Base-by-base conservation (phyloP, 345 rosid genomes). In the Passiflora organensis region DNA sequence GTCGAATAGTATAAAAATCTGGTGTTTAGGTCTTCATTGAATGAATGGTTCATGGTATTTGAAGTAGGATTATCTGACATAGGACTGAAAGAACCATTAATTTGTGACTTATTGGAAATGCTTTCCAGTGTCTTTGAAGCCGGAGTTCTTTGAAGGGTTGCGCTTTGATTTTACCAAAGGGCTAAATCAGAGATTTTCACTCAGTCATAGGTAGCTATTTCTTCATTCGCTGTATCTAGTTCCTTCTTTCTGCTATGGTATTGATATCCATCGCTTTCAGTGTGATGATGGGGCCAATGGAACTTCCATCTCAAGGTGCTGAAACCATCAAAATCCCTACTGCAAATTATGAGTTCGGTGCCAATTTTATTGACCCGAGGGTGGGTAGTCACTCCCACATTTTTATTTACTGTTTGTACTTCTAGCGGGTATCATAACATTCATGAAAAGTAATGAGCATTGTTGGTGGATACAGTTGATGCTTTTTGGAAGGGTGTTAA, bases 161-260 rank as follows among this genome's bases (percentile, higher is more conserved):
- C 94, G 97, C 37, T 93, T 93, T 61, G 99, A 93, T 72, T 93
- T 93, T 69, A 77, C 83, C 70, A 93, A 89, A 66, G 81, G 89
- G 13, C 79, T 93, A 53, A 93, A 84, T 71, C 94, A 79, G 51
- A 86, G 80, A 55, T 93, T 93, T 73, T 84, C 85, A 19, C 87
- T 89, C 51, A 82, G 91, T 64, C 99, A 89, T 69, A 93, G 96
- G 99, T 89, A 64, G 6, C 2, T 47, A 52, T 24, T 6, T n/a
- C 43, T 49, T 15, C 20, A 9, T 47, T 2, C 34, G 37, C 44
- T 21, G 11, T 13, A 6, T 28, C 11, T 16, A 10, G 13, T 45
- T 45, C 10, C 12, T 55, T 16, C 22, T 68, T 37, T 48, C 18
- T 48, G 46, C 57, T 38, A 10, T 23, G 51, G 51, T 58, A 50